Base-by-base conservation (phyloP, 148 eudicot species). In the Dysphania ambrosioides region DNA sequence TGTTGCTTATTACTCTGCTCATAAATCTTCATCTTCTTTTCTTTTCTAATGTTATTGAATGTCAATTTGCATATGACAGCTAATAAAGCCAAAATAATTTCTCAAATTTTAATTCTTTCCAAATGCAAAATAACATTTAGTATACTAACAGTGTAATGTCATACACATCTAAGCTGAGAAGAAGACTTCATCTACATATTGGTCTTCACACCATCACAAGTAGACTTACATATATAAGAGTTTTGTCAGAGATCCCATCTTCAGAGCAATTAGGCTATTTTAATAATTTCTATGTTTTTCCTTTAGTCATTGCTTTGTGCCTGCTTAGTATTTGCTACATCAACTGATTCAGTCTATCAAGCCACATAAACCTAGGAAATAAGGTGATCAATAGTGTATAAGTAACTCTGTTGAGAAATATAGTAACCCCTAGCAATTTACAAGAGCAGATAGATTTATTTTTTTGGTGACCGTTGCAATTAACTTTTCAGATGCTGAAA, bases 241-340 rank as follows among this genome's bases (percentile, higher is more conserved):
- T 27, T 21, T 15, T 24, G 65, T 57, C 65, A 56, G 74, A 72
- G 64, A 72, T 56, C 74, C 73, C 74, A 56, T 72, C 27, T 23
- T 38, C 23, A 35, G 5, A 29, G 32, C 29, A 31, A n/a, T 30
- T 53, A 57, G 4, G 61, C 61, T 11, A 53, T 53, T 18, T 19
- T 70, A 70, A 8, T 19, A 2, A 24, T 24, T 27, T 53, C 9
- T 53, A 53, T 53, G 57, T 53, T 4, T 53, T 21, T 53, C 24
- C 57, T 44, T 44, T 23, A 40, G n/a, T n/a, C n/a, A 23, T 4
- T 36, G 12, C 12, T 57, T 57, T n/a, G 26, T n/a, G 49, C 70
- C 70, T 65, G n/a, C 47, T 65, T 34, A 34, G 8, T n/a, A 8
- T 36, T 38, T 23, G 49, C 19, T 40, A 8, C 18, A 66, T 38